Evolutionary conservation across 2,329 filamentous ascomycete genomes (phyloP).

Genomic region (Scedosporium apiospermum): DNA sequence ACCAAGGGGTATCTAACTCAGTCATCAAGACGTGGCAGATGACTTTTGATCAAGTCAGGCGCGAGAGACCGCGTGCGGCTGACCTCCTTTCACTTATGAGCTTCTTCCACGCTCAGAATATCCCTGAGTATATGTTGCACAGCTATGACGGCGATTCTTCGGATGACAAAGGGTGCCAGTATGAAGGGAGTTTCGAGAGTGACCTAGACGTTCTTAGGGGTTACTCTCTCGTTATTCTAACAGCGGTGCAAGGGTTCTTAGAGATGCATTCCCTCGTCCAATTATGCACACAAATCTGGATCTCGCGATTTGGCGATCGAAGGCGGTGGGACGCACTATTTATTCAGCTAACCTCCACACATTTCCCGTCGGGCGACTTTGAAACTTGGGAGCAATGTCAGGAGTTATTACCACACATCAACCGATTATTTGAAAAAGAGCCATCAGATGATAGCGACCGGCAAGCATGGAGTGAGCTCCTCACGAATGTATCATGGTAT

Average conservation of each 20-base stretch:
- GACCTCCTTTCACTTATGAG: constrained; percentile 35
- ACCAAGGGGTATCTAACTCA: constrained; percentile 15
- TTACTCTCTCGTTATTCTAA: constrained; percentile 12
- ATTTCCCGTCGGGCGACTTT: constrained; percentile 10
- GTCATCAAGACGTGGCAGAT: constrained; percentile 18
- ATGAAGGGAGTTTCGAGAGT: constrained; percentile 7
- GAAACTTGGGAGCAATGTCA: constrained; percentile 10
- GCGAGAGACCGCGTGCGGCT: constrained; percentile 22
- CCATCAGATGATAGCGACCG: not conserved
- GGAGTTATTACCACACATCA: constrained; percentile 11
- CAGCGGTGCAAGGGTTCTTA: constrained; percentile 3
- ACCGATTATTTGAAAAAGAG: constrained; percentile 3
- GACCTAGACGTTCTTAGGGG: constrained; percentile 10
- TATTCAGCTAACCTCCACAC: constrained; percentile 4
- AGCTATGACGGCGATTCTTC: not conserved
- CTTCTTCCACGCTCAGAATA: constrained; percentile 33
- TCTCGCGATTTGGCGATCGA: constrained; percentile 6
- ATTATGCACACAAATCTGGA: constrained; percentile 14
- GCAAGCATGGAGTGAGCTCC: constrained; percentile 1
- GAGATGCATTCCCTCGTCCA: constrained; percentile 15
- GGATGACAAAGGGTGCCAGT: not conserved
- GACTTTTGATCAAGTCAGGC: constrained; percentile 23
- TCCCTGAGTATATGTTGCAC: constrained; percentile 18
- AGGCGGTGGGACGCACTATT: constrained; percentile 9
- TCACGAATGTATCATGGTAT: constrained; percentile 8